These are phyloP conservation scores for Triadica sebifera DNA, from an alignment of 345 rosid genomes.

Conservation along the genomic window DNA sequence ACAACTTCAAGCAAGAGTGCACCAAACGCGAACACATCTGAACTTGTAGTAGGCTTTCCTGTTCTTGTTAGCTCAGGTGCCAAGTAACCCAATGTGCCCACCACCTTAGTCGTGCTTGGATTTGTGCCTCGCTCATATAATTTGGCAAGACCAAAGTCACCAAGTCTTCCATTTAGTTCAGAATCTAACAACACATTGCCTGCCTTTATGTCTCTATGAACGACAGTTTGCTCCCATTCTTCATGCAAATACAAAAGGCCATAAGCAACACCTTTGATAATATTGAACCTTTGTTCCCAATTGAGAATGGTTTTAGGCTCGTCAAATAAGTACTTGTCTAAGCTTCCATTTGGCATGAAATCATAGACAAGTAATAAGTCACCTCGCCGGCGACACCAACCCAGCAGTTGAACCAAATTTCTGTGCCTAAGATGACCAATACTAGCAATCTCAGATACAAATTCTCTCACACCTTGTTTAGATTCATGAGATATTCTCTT, in stretches of 20 bases:
- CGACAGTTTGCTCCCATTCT: background rate
- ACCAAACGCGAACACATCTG: background rate
- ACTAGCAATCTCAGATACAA: slow-evolving; percentile 1
- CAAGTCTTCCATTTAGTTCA: background rate
- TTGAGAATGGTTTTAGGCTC: background rate
- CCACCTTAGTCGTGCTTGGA: background rate
- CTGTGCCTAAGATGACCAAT: background rate
- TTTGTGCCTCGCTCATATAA: background rate
- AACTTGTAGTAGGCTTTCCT: background rate
- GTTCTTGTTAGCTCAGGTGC: background rate
- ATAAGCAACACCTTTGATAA: slow-evolving; percentile 1
- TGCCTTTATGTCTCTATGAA: background rate
- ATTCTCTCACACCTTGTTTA: background rate
- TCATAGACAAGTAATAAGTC: background rate
- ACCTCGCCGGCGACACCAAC: background rate
- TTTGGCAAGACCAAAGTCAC: background rate
- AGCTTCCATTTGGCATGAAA: slow-evolving; percentile 1
- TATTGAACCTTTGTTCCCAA: background rate
- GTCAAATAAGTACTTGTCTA: background rate
- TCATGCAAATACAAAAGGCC: background rate
- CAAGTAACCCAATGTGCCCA: background rate
- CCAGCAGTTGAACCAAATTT: background rate
- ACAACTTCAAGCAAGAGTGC: background rate
- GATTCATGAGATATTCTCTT: background rate
- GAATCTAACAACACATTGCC: background rate